A percentile compares a stretch with the other conserved stretches of the same genome.
These are phyloP conservation scores for Parastagonospora avenae DNA, from an alignment of 2,329 filamentous ascomycete species.

Conservation along the genomic window DNA sequence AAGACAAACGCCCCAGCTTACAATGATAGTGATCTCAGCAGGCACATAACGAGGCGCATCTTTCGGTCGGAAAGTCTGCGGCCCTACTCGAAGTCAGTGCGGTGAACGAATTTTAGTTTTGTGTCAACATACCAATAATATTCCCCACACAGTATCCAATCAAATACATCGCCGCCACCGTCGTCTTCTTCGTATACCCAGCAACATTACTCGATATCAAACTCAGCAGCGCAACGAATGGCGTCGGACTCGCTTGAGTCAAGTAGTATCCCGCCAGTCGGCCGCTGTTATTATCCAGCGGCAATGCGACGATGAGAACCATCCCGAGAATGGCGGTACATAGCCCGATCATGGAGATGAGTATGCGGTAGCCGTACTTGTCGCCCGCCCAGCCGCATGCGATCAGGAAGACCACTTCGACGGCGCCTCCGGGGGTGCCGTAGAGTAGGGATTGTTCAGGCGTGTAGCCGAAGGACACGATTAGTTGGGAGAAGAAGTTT, in stretches of 20 bases:
- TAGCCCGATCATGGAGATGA: conserved; percentile 60
- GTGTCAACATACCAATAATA: conserved; percentile 44
- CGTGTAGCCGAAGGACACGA: conserved; percentile 69
- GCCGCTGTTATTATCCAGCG: conserved; percentile 62
- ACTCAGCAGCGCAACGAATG: conserved; percentile 68
- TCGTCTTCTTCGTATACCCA: conserved; percentile 65
- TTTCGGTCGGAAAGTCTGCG: conserved; percentile 35
- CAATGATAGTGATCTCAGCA: conserved; percentile 67
- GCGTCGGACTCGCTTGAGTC: conserved; percentile 63
- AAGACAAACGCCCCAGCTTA: conserved; percentile 61
- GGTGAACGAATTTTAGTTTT: conserved; percentile 27
- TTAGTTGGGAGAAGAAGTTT: conserved; percentile 67
- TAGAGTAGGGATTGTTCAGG: conserved; percentile 66
- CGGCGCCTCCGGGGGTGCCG: conserved; percentile 67
- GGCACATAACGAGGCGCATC: conserved; percentile 61
- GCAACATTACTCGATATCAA: conserved; percentile 68
- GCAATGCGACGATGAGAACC: conserved; percentile 68
- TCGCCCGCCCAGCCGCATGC: conserved; percentile 63
- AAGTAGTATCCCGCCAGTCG: conserved; percentile 70
- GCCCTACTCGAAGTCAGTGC: conserved; percentile 48
- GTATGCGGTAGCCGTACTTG: conserved; percentile 60
- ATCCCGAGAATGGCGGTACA: conserved; percentile 63
- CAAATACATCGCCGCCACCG: conserved; percentile 58
- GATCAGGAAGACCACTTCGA: conserved; percentile 66
- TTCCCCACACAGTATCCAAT: conserved; percentile 51